Conservation (phyloP, 2,329 filamentous ascomycete genomes). For the Sporothrix schenckii region DNA sequence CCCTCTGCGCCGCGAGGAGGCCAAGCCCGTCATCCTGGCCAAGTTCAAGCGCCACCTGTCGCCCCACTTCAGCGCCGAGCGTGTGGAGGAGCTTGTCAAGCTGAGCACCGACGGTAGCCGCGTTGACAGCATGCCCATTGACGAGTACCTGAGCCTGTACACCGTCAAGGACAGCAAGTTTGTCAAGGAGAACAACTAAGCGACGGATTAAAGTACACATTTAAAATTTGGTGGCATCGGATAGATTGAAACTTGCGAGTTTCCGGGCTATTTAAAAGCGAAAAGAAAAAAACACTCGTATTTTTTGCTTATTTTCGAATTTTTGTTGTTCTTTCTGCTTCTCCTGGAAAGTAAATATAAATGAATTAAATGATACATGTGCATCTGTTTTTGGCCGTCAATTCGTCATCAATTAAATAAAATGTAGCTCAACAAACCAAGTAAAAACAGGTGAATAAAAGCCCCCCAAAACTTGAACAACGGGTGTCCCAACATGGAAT, state of each 20-base stretch:
- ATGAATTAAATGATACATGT: constrained; percentile 7
- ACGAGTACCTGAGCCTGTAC: constrained; percentile 91
- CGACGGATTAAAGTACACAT: neutral
- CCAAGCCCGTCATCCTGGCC: constrained; percentile 92
- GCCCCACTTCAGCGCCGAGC: constrained; percentile 75
- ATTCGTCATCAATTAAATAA: constrained; percentile 22
- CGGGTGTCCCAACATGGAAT: neutral
- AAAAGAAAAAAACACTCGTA: constrained; percentile 21
- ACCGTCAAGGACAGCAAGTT: constrained; percentile 66
- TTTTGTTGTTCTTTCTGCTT: neutral
- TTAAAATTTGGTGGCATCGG: too few relatives aligned
- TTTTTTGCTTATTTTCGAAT: neutral
- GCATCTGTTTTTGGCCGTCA: neutral
- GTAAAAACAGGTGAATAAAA: neutral
- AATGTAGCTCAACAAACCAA: neutral
- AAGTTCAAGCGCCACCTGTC: constrained; percentile 94
- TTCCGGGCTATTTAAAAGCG: constrained; percentile 22
- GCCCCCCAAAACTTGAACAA: neutral
- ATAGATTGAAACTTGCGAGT: constrained; percentile 1
- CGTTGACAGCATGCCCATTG: constrained; percentile 79
- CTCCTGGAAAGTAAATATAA: neutral
- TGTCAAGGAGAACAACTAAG: constrained; percentile 37
- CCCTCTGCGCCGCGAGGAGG: constrained; percentile 86
- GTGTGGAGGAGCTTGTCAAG: constrained; percentile 80
- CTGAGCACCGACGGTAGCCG: constrained; percentile 74